Base-by-base conservation (phyloP, 1,284 basidiomycete genomes). In the Irpex sp. region DNA sequence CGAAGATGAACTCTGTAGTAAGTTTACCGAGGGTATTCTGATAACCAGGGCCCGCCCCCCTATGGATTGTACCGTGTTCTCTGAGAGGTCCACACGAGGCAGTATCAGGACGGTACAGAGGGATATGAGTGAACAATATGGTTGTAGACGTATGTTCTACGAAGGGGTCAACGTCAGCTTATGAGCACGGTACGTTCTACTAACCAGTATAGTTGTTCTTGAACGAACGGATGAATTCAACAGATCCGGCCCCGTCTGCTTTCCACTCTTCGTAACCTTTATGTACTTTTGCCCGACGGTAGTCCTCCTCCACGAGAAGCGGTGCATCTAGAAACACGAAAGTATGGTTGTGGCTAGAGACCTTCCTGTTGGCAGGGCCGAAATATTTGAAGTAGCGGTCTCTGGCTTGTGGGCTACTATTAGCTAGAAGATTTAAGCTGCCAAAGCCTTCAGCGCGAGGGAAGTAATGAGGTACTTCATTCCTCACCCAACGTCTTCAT, bases 41-140 rank as follows among this genome's bases (percentile, higher is more conserved):
- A 74, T 94, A 97, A 13, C 93, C 93, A 56, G 84, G 80, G 1
- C 94, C 93, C 19, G 85, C 85, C 5, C 91, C 92, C 68, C 91
- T 84, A 15, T 80, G 79, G 65, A 96, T 92, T 3, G 84, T 79
- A 1, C 90, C 89, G 52, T 78, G 80, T 73, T 96, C 93, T 61
- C 94, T 81, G 36, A 87, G 69, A 0, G 89, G 86, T 2, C 94
- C 94, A 72, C 94, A 96, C 1, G 77, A 76, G 0, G 89, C 85
- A 2, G 81, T 81, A 59, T 88, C 87, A 0, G 91, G 84, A 48
- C 94, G 83, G 11, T 86, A 84, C 4, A 96, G 80, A 4, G 94
- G 94, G 58, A 96, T 93, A 72, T 96, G 94, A 15, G 86, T 88
- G 59, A 96, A 82, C 36, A 96, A 77, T 44, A 96, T 82, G 4